phyloP scores from a whole-genome alignment of 108 stramenopile species.

The Cyclotella atomus region DNA sequence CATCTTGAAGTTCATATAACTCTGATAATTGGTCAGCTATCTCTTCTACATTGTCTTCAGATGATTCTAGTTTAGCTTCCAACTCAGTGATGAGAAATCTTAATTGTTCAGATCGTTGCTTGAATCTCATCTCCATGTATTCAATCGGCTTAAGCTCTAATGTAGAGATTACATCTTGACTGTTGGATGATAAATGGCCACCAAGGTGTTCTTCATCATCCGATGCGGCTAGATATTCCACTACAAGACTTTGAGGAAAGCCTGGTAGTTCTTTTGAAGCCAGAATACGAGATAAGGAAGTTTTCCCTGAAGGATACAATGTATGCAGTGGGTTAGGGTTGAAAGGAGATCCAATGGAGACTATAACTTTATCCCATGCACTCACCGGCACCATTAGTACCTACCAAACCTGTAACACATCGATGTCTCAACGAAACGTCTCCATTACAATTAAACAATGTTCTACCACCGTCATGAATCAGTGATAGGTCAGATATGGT shows the following conservation, averaged over 20 bases:
- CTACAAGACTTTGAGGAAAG: constrained; percentile 35
- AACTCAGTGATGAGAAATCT: background rate
- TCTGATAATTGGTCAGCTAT: constrained; percentile 31
- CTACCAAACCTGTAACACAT: constrained; percentile 48
- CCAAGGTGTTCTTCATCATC: constrained; percentile 13
- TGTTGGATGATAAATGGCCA: background rate
- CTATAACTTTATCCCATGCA: background rate
- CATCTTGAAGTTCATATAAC: constrained; percentile 50
- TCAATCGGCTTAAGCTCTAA: constrained; percentile 4
- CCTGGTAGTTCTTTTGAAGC: constrained; percentile 32
- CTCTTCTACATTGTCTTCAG: constrained; percentile 15
- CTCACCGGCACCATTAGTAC: constrained; percentile 31
- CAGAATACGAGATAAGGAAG: constrained; percentile 33
- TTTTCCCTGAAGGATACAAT: constrained; percentile 41
- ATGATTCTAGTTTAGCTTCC: background rate
- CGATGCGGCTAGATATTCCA: constrained; percentile 35
- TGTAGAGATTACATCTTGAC: background rate
- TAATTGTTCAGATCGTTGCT: background rate
- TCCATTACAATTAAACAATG: background rate
- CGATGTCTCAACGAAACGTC: constrained; percentile 33
- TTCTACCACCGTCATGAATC: background rate
- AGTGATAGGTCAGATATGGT: background rate
- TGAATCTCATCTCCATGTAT: background rate
- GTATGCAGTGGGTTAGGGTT: background rate
- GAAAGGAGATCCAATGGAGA: background rate